Evolutionary conservation across 23 red algal genomes (phyloP).

Genomic region (Pyropia yezoensis): DNA sequence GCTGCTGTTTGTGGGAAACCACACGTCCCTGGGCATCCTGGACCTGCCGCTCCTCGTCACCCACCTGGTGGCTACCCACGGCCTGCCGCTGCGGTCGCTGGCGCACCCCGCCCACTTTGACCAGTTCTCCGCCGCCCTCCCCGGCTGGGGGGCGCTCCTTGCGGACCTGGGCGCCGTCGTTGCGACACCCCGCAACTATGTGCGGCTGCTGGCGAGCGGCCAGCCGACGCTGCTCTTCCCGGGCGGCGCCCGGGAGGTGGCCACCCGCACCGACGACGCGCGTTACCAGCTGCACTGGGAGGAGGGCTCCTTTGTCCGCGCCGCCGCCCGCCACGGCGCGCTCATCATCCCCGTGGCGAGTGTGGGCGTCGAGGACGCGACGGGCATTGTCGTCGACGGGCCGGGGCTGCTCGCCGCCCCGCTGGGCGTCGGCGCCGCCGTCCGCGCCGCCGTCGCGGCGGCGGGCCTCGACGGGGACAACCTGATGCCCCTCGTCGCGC

Average conservation of each 20-base stretch:
- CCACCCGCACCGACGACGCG: slow-evolving; percentile 43
- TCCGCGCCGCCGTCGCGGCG: slow-evolving; percentile 17
- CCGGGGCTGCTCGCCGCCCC: slow-evolving; percentile 51
- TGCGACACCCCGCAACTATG: slow-evolving; percentile 59
- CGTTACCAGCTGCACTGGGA: slow-evolving; percentile 31
- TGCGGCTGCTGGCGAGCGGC: slow-evolving; percentile 32
- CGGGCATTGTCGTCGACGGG: slow-evolving; percentile 58
- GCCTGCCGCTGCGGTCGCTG: slow-evolving; percentile 35
- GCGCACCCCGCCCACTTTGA: slow-evolving; percentile 58
- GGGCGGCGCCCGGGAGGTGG: slow-evolving; percentile 72
- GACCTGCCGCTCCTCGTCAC: slow-evolving; percentile 68
- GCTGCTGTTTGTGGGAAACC: slow-evolving; percentile 84
- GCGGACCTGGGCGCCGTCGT: slow-evolving; percentile 43
- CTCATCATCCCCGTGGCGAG: slow-evolving; percentile 75
- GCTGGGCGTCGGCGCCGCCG: slow-evolving; percentile 9
- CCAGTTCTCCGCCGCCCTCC: slow-evolving; percentile 10
- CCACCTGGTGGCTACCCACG: slow-evolving; percentile 30
- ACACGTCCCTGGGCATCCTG: slow-evolving; percentile 64
- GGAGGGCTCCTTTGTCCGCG: slow-evolving; percentile 59
- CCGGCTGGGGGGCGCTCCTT: slow-evolving; percentile 37
- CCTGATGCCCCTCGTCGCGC: slow-evolving; percentile 17
- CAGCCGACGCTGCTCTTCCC: slow-evolving; percentile 73
- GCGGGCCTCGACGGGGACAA: slow-evolving; percentile 12
- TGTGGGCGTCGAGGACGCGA: slow-evolving; percentile 61
- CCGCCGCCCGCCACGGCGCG: slow-evolving; percentile 47